Conservation (phyloP, 306 rosid genomes). For the Lathyrus oleraceus region DNA sequence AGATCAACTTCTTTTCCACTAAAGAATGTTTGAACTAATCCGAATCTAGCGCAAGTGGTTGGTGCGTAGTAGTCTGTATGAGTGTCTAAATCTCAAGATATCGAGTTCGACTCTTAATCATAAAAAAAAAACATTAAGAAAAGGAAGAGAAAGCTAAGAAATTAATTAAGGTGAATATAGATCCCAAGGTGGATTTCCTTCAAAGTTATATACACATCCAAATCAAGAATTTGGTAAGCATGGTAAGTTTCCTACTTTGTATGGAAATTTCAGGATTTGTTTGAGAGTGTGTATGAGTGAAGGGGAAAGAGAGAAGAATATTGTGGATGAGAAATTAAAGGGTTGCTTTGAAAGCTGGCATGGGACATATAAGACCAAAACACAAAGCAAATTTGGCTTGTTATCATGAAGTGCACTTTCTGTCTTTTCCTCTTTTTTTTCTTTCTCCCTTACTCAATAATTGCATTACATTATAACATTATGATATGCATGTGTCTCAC, state of each 20-base stretch:
- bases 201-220: slow-evolving; percentile 13
- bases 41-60: background rate
- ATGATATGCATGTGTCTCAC: slow-evolving; percentile 14
- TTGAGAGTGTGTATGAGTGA: slow-evolving; percentile 23
- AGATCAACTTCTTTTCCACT: background rate
- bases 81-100: background rate
- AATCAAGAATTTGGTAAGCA: slow-evolving; percentile 5
- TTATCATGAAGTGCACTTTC: slow-evolving; percentile 70
- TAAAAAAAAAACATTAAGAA: slow-evolving; percentile 1
- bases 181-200: slow-evolving; percentile 31
- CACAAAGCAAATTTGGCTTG: slow-evolving; percentile 65
- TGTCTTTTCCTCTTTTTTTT: slow-evolving; percentile 67
- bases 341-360: slow-evolving; percentile 53
- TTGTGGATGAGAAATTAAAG: slow-evolving; percentile 57
- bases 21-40: background rate
- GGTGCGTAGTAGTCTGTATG: background rate
- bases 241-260: slow-evolving; percentile 11
- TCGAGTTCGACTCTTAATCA: background rate
- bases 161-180: slow-evolving; percentile 8
- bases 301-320: slow-evolving; percentile 36
- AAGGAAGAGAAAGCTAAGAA: slow-evolving; percentile 20
- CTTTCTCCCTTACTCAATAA: background rate
- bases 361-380: slow-evolving; percentile 61
- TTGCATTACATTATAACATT: slow-evolving; percentile 15
- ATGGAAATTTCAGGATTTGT: slow-evolving; percentile 39